Percentiles rank a stretch among this genome's conserved stretches.
phyloP scores from a whole-genome alignment of 768 basidiomycete genomes.

The Pholiota microspora region DNA sequence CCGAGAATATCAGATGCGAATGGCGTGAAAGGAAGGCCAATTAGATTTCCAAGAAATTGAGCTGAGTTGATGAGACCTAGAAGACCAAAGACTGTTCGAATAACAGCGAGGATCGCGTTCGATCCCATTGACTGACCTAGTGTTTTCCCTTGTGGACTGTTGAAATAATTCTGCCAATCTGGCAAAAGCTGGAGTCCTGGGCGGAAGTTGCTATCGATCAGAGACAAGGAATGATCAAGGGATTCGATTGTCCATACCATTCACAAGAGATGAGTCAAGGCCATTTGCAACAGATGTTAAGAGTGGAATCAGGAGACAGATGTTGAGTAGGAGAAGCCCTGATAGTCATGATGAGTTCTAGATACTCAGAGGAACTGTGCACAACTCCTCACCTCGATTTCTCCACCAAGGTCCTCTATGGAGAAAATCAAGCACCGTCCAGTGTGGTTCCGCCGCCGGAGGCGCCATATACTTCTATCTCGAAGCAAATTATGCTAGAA shows the following conservation, averaged over 20 bases:
- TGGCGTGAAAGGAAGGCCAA: conserved; percentile 65
- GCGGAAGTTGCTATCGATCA: conserved; percentile 13
- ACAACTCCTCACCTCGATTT: conserved; percentile 48
- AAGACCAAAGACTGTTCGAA: neutral
- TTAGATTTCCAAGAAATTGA: conserved; percentile 56
- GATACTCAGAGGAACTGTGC: neutral
- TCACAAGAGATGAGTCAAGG: conserved; percentile 65
- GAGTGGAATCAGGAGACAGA: conserved; percentile 61
- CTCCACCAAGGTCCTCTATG: conserved; percentile 61
- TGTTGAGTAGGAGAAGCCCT: conserved; percentile 60
- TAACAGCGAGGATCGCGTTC: neutral
- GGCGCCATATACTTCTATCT: conserved; percentile 13
- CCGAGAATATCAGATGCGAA: conserved; percentile 59
- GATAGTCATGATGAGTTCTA: neutral
- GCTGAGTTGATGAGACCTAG: conserved; percentile 65
- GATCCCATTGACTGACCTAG: conserved; percentile 35
- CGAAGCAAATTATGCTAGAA: neutral
- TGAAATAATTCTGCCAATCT: conserved; percentile 58
- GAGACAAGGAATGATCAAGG: neutral
- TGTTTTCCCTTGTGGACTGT: conserved; percentile 46
- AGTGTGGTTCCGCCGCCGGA: conserved; percentile 14
- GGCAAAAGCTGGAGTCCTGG: conserved; percentile 67
- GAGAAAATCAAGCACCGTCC: conserved; percentile 58
- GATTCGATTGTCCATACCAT: conserved; percentile 28
- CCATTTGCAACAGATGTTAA: conserved; percentile 67